phyloP scores from a whole-genome alignment of 2,329 filamentous ascomycete species.

The Cordyceps cateniannulata region DNA sequence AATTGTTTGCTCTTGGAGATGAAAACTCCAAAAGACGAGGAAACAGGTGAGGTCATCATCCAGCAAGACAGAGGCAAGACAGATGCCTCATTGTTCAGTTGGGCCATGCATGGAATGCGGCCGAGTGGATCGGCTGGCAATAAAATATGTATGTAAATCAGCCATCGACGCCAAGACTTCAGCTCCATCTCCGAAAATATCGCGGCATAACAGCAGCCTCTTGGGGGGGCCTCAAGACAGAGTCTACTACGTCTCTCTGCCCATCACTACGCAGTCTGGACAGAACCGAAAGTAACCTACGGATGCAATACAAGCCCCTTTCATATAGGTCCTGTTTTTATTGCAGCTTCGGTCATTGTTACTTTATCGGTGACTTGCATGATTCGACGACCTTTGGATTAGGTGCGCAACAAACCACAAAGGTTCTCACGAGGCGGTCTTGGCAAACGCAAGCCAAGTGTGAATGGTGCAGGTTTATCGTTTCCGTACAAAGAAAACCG shows the following conservation, averaged over 20 bases:
- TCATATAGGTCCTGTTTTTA: neutral
- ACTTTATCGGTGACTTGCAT: neutral
- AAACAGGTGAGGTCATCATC: neutral
- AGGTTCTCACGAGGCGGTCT: slow-evolving; percentile 13
- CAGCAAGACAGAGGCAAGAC: neutral
- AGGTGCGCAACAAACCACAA: slow-evolving; percentile 3
- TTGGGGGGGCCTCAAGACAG: neutral
- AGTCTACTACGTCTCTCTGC: neutral
- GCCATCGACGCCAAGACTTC: neutral
- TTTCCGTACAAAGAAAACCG: neutral
- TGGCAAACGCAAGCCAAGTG: slow-evolving; percentile 1
- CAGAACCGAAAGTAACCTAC: neutral
- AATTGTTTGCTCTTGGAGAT: no score
- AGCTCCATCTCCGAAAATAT: neutral
- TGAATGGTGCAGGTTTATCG: neutral
- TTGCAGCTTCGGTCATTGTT: neutral
- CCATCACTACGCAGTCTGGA: neutral
- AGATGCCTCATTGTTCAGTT: neutral
- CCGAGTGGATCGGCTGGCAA: neutral
- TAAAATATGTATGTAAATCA: slow-evolving; percentile 1
- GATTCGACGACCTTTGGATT: neutral
- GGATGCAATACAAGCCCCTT: neutral
- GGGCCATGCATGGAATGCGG: neutral
- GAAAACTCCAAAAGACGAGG: no score
- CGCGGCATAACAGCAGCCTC: neutral